phyloP scores from a whole-genome alignment of 2,329 filamentous ascomycete species.

The Zymoseptoria passerinii region DNA sequence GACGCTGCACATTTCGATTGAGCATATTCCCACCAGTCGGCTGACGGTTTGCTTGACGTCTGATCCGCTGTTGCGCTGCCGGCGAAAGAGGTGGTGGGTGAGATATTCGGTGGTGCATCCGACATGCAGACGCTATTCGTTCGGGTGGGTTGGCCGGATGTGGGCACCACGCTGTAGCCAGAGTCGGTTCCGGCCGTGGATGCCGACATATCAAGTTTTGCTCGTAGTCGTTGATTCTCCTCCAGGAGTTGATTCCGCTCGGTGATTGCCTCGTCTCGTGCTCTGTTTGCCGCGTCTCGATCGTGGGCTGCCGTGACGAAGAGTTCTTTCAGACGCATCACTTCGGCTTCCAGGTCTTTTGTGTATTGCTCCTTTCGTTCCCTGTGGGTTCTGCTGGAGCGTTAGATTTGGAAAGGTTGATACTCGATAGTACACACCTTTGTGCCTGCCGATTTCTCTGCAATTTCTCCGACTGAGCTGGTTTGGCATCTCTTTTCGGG shows the following conservation, averaged over 20 bases:
- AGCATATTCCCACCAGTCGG: background rate
- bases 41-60: background rate
- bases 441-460: constrained; percentile 19
- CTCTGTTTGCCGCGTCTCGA: constrained; percentile 10
- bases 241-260: constrained; percentile 10
- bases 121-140: constrained; percentile 14
- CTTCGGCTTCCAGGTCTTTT: constrained; percentile 18
- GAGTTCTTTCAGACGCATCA: constrained; percentile 17
- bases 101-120: constrained; percentile 1
- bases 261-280: constrained; percentile 8
- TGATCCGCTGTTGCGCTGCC: background rate
- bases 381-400: constrained; percentile 13
- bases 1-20: background rate
- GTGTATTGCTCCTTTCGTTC: constrained; percentile 21
- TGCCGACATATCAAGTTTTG: constrained; percentile 8
- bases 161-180: constrained; percentile 13
- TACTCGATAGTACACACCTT: constrained; percentile 6
- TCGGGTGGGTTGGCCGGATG: constrained; percentile 13
- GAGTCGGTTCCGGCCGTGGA: constrained; percentile 14
- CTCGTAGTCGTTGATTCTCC: constrained; percentile 3
- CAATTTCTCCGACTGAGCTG: constrained; percentile 17
- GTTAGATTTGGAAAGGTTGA: background rate
- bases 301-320: constrained; percentile 12
- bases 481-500: constrained; percentile 18
- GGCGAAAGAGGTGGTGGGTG: background rate